These are phyloP conservation scores for Pugionium cornutum DNA, from an alignment of 345 rosid genomes.

Conservation along the genomic window DNA sequence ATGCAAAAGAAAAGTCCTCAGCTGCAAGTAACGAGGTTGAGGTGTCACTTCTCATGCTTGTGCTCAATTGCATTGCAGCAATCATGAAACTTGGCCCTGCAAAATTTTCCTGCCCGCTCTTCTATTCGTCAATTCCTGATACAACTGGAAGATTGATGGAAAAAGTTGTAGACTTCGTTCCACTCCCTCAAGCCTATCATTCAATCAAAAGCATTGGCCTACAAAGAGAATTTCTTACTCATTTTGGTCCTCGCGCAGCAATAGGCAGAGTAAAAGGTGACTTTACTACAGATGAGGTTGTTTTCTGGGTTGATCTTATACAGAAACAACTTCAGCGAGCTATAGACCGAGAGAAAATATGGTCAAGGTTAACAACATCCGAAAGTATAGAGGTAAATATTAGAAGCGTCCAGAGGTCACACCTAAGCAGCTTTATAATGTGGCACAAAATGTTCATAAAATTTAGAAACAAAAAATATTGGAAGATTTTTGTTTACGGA, in stretches of 20 bases:
- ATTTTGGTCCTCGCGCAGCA: slow-evolving; percentile 93
- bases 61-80: slow-evolving; percentile 77
- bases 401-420: slow-evolving; percentile 23
- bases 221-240: slow-evolving; percentile 83
- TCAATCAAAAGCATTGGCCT: slow-evolving; percentile 78
- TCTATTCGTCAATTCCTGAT: slow-evolving; percentile 70
- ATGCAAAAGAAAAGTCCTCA: slow-evolving; percentile 47
- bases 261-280: slow-evolving; percentile 69
- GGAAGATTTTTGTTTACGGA: slow-evolving; percentile 8
- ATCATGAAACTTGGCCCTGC: slow-evolving; percentile 83
- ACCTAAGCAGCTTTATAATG: slow-evolving; percentile 5
- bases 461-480: neutral
- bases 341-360: slow-evolving; percentile 92
- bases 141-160: slow-evolving; percentile 85
- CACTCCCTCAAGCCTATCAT: slow-evolving; percentile 66
- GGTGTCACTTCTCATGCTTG: slow-evolving; percentile 79
- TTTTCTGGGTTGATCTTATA: slow-evolving; percentile 92
- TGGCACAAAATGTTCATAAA: slow-evolving; percentile 14
- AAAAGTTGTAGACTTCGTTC: slow-evolving; percentile 73
- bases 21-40: slow-evolving; percentile 59
- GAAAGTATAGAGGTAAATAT: slow-evolving; percentile 91
- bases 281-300: slow-evolving; percentile 68
- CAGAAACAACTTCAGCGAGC: slow-evolving; percentile 85
- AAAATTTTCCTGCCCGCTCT: slow-evolving; percentile 75
- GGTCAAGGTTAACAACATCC: slow-evolving; percentile 93